Conservation (phyloP, 441 rosid genomes). For the Omphalea diandra region DNA sequence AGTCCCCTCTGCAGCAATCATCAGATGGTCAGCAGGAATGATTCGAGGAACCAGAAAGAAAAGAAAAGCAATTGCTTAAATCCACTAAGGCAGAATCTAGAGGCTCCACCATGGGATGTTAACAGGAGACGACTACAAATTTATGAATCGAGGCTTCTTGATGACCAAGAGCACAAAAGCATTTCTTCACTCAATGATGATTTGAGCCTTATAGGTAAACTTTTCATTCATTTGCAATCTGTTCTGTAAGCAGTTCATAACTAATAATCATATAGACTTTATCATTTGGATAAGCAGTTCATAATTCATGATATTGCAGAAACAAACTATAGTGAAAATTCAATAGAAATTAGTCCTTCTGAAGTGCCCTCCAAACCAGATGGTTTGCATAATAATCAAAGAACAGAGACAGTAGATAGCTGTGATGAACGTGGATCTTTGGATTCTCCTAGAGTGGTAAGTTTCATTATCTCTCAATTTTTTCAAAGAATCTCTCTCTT, state of each 20-base stretch:
- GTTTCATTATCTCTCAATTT: background rate
- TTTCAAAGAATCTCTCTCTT: background rate
- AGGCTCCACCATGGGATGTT: conserved; percentile 27
- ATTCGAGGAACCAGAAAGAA: conserved; percentile 33
- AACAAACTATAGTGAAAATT: background rate
- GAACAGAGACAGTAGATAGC: conserved; percentile 11
- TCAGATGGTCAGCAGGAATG: conserved; percentile 34
- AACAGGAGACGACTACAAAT: conserved; percentile 20
- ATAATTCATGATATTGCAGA: conserved; percentile 23
- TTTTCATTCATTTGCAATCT: background rate
- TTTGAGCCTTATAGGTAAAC: conserved; percentile 33
- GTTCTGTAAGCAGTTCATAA: conserved; percentile 11
- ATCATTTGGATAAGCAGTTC: conserved; percentile 15
- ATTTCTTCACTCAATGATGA: conserved; percentile 15
- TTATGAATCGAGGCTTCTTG: conserved; percentile 21
- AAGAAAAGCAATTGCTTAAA: conserved; percentile 33
- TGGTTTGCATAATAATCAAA: conserved; percentile 4
- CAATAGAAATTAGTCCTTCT: conserved; percentile 20
- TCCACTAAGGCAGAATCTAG: conserved; percentile 35
- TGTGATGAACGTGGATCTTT: conserved; percentile 15
- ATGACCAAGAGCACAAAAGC: conserved; percentile 19
- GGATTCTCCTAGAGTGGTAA: conserved; percentile 32
- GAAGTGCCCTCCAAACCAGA: conserved; percentile 23
- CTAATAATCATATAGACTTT: no score
- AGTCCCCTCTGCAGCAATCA: conserved; percentile 34